Evolutionary conservation across 139 green algal genomes (phyloP), one percentile per base, ranked within the genome.

Genomic region (Auxenochlorella protothecoides): DNA sequence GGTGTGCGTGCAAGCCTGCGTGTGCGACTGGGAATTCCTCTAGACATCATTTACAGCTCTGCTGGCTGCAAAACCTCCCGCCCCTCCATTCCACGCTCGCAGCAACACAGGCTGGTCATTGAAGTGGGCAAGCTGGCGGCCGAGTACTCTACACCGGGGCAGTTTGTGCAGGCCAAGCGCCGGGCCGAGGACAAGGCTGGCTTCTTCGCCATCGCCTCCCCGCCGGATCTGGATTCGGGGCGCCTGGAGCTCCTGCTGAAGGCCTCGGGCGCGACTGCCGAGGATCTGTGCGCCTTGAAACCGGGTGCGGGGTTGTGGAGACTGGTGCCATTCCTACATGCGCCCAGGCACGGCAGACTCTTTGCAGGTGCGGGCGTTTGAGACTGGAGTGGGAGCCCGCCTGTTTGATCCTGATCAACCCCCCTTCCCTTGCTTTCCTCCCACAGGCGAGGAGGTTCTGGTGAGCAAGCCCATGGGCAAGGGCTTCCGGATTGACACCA

Each of bases 131-230:
- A 27, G 53, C 27, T 85, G 0, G 84, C 76, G 52, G 69, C 75
- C 15, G 78, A 71, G 5, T 97, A 95, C 81, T 90, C 87, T 5
- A 91, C 83, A 69, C 79, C 89, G 2, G 92, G 92, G 0, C 92
- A 97, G 78, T 97, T 88, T 74, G 73, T 97, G 55, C 91, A 96
- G 81, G 66, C 86, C 59, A 89, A 89, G 76, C 72, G 85, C 0
- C 79, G 75, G 55, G 72, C 59, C 16, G 90, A 94, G 53, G 79
- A 73, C 74, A 96, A 96, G 83, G 71, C 92, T 14, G 85, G 89
- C 66, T 96, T 96, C 80, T 92, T 96, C 66, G 92, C 92, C 51
- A 95, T 97, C 68, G 89, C 92, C 3, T 96, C 89, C 0, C 57
- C 87, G 2, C 92, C 91, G 53, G 78, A 87, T 54, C 63, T 65